These are phyloP conservation scores for Sistotremastrum suecicum DNA, from an alignment of 768 basidiomycete species.

Conservation along the genomic window DNA sequence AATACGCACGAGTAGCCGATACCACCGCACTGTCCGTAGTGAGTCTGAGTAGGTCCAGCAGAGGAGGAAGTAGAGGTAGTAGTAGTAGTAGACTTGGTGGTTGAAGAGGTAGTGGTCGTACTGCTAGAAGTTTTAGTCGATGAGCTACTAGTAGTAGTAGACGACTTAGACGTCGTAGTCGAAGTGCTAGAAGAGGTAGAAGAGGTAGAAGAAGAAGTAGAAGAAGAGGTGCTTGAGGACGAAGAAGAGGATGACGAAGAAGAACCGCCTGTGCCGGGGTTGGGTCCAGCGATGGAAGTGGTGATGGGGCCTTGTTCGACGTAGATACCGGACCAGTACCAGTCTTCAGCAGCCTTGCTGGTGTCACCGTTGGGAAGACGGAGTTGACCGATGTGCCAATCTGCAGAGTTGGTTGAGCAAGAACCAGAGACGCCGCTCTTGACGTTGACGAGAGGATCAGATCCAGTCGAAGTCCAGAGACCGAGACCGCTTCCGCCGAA, in stretches of 20 bases:
- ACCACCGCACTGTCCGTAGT: conserved; percentile 44
- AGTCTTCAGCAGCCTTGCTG: conserved; percentile 30
- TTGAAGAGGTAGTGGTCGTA: conserved; percentile 13
- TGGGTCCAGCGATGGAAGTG: conserved; percentile 29
- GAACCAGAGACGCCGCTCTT: conserved; percentile 31
- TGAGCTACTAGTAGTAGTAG: neutral
- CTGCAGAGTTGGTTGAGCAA: conserved; percentile 43
- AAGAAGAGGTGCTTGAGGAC: conserved; percentile 12
- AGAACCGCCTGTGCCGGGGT: conserved; percentile 9
- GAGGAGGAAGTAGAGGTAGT: conserved; percentile 18
- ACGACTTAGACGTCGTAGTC: conserved; percentile 13
- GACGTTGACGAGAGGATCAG: conserved; percentile 33
- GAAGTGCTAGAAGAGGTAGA: conserved; percentile 12
- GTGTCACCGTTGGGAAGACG: conserved; percentile 31
- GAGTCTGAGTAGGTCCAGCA: conserved; percentile 24
- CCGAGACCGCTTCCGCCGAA: conserved; percentile 40
- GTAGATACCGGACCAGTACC: conserved; percentile 46
- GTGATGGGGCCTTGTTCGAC: conserved; percentile 44
- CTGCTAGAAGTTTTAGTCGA: conserved; percentile 11
- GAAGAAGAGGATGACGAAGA: conserved; percentile 6
- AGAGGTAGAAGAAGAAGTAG: conserved; percentile 13
- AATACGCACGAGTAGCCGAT: conserved; percentile 2
- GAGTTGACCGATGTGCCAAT: conserved; percentile 50
- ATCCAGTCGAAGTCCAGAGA: conserved; percentile 41
- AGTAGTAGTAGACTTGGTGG: conserved; percentile 12